A percentile compares a stretch with the other conserved stretches of the same genome.
phyloP scores from a whole-genome alignment of 2,329 filamentous ascomycete species.

The Neonectria hederae region DNA sequence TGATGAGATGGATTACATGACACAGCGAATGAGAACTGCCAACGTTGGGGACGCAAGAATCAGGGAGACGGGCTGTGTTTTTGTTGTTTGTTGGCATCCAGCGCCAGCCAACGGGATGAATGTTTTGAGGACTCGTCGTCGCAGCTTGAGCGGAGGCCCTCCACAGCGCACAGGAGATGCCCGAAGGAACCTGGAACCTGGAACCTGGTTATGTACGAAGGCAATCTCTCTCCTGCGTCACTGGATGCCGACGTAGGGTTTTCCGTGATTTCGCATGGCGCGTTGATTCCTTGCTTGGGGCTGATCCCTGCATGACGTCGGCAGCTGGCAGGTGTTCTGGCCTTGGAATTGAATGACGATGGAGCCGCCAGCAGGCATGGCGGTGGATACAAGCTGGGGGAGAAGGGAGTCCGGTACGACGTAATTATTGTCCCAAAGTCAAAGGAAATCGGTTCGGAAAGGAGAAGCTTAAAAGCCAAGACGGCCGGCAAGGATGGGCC shows the following conservation, averaged over 20 bases:
- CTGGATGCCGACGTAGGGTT: constrained; percentile 3
- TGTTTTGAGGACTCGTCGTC: not conserved
- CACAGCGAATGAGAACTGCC: not conserved
- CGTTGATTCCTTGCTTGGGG: not conserved
- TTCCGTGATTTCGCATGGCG: not conserved
- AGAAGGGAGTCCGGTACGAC: not conserved
- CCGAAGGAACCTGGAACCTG: not conserved
- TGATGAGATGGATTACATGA: not conserved
- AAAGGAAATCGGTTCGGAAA: not conserved
- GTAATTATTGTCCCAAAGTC: not conserved
- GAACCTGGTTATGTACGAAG: too few relatives aligned
- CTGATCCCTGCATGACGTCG: not conserved
- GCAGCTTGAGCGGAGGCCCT: constrained; percentile 2
- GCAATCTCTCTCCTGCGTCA: constrained; percentile 4
- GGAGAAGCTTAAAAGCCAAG: not conserved
- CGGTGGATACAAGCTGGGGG: not conserved
- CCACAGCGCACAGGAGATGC: not conserved
- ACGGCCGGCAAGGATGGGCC: constrained; percentile 1
- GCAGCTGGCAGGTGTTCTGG: not conserved
- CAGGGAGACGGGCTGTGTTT: not conserved
- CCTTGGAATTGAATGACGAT: not conserved
- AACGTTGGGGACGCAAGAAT: not conserved
- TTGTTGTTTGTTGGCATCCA: not conserved
- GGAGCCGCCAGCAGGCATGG: constrained; percentile 9
- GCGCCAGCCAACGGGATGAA: not conserved